phyloP scores from a whole-genome alignment of 192 early-diverging fungal species.

The Mortierella claussenii region DNA sequence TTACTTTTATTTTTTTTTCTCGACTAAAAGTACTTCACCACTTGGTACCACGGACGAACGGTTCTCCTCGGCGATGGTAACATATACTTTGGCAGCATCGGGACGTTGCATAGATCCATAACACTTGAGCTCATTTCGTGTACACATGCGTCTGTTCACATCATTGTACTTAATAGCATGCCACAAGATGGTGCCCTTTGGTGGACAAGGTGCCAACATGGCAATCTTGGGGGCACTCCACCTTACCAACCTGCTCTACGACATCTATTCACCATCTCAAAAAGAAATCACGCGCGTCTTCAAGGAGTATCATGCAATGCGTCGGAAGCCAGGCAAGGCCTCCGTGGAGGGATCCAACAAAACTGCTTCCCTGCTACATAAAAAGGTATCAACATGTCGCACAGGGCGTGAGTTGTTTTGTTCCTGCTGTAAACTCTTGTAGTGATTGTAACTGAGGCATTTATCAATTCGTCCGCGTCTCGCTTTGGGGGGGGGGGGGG shows the following conservation, averaged over 20 bases:
- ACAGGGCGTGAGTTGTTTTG: no score
- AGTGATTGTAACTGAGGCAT: no score
- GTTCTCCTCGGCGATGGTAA: conserved; percentile 41
- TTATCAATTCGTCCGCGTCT: no score
- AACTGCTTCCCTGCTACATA: neutral
- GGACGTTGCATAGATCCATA: no score
- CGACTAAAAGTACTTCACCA: conserved; percentile 10
- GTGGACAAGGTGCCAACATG: conserved; percentile 28
- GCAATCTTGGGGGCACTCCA: conserved; percentile 15
- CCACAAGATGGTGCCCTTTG: conserved; percentile 36
- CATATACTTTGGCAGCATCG: no score
- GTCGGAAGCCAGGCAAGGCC: neutral
- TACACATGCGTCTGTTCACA: neutral
- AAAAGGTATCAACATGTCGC: conserved; percentile 1
- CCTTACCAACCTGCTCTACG: conserved; percentile 24
- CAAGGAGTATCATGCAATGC: conserved; percentile 1
- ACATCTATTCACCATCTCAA: conserved; percentile 11
- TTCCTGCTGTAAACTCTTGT: no score
- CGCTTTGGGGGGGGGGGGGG: no score
- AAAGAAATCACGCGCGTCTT: conserved; percentile 17
- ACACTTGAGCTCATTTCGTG: no score
- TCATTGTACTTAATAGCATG: conserved; percentile 9
- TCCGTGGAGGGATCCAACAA: conserved; percentile 14
- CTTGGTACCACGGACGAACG: conserved; percentile 22
- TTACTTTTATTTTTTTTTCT: no score